These are phyloP conservation scores for Kluyveromyces dobzhanskii DNA, from an alignment of 805 yeast genomes.

Conservation along the genomic window DNA sequence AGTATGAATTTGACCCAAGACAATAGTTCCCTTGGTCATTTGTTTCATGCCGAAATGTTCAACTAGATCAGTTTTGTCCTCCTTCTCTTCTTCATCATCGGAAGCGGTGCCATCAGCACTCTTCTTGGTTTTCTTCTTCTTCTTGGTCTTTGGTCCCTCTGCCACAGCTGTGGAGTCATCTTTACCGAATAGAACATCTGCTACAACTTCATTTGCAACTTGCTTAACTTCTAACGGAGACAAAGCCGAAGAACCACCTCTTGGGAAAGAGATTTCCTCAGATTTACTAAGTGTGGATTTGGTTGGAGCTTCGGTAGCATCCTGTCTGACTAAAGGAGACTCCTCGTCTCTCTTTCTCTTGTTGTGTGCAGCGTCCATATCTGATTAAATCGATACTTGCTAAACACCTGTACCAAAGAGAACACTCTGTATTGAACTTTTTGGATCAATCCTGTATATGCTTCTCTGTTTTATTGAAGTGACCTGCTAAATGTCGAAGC, in stretches of 20 bases:
- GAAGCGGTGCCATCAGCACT: conserved; percentile 16
- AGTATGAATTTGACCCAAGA: conserved; percentile 66
- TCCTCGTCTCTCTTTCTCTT: conserved; percentile 45
- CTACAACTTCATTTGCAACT: conserved; percentile 85
- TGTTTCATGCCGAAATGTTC: conserved; percentile 57
- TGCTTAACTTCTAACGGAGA: conserved; percentile 88
- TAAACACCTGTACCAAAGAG: too few species aligned
- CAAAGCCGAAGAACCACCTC: conserved; percentile 88
- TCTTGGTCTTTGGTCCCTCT: conserved; percentile 32
- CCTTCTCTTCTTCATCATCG: conserved; percentile 19
- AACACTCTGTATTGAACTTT: too few species aligned
- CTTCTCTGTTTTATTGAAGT: too few species aligned
- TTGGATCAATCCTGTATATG: neutral
- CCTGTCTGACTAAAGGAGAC: conserved; percentile 35
- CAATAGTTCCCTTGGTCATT: conserved; percentile 59
- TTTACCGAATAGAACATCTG: conserved; percentile 67
- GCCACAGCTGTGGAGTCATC: conserved; percentile 11
- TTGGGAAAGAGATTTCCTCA: conserved; percentile 59
- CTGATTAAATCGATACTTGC: conserved; percentile 16
- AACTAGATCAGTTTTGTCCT: conserved; percentile 35
- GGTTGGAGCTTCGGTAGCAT: conserved; percentile 32
- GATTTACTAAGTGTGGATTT: conserved; percentile 30
- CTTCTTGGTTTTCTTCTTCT: conserved; percentile 30
- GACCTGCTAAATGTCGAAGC: too few species aligned
- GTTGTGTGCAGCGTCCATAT: too few species aligned